Conservation (phyloP, 2,329 filamentous ascomycete genomes). For the Beauveria australis region DNA sequence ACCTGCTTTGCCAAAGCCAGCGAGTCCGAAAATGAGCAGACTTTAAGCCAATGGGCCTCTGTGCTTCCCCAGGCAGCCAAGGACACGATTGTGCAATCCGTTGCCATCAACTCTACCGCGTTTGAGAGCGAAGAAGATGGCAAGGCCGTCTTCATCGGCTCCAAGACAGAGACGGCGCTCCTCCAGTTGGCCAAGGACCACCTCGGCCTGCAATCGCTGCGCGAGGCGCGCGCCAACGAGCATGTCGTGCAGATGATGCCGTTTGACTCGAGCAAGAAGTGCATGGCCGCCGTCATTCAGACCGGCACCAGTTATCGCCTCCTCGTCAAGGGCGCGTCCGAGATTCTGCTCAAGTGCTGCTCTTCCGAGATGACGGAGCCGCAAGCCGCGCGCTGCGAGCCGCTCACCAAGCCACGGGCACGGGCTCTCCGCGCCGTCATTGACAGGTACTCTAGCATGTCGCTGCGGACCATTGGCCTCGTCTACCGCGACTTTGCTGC, state of each 20-base stretch:
- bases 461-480: conserved; percentile 69
- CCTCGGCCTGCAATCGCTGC: conserved; percentile 39
- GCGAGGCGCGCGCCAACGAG: conserved; percentile 37
- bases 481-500: conserved; percentile 64
- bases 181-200: conserved; percentile 41
- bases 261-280: conserved; percentile 47
- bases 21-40: conserved; percentile 18
- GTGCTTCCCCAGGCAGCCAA: conserved; percentile 20
- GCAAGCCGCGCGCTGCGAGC: conserved; percentile 40
- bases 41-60: conserved; percentile 13
- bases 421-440: conserved; percentile 47
- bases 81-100: conserved; percentile 31
- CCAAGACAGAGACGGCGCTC: conserved; percentile 49
- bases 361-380: conserved; percentile 30
- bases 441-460: conserved; percentile 50
- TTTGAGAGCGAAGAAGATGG: conserved; percentile 44
- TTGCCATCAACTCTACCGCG: conserved; percentile 50
- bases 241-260: conserved; percentile 42
- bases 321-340: conserved; percentile 48
- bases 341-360: conserved; percentile 42
- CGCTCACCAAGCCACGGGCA: conserved; percentile 46
- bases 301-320: conserved; percentile 37
- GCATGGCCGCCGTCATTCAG: conserved; percentile 47
- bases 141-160: conserved; percentile 40
- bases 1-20: conserved; percentile 24